phyloP scores from a whole-genome alignment of 202 grass and related monocot genomes.

The Digitaria exilis region DNA sequence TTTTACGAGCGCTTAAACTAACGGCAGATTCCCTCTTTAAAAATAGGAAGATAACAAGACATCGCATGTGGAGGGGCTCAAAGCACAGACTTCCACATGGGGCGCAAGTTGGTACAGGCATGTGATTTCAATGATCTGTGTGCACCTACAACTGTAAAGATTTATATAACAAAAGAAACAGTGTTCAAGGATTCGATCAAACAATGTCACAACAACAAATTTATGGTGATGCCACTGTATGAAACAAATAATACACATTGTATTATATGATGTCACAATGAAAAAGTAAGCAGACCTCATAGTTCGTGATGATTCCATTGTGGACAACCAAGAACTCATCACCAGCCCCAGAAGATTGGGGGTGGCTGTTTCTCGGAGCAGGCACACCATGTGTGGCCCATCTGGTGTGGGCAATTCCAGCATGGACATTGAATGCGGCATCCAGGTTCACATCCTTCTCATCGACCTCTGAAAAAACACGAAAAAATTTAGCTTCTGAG shows the following conservation, averaged over 20 bases:
- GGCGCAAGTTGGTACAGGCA: constrained; percentile 20
- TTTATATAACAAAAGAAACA: constrained; percentile 35
- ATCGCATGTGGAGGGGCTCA: constrained; percentile 23
- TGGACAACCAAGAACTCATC: constrained; percentile 96
- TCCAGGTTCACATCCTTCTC: constrained; percentile 82
- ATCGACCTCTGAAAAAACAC: constrained; percentile 65
- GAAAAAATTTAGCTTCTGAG: not conserved
- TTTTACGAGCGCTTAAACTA: not conserved
- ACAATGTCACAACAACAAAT: no score
- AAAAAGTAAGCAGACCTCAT: constrained; percentile 66
- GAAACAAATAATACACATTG: not conserved
- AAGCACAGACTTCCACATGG: constrained; percentile 6
- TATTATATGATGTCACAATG: not conserved
- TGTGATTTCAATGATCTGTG: constrained; percentile 29
- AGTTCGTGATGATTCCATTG: constrained; percentile 97
- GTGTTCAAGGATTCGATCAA: no score
- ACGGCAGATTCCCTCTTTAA: not conserved
- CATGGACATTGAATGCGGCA: constrained; percentile 70
- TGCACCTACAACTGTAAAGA: constrained; percentile 31
- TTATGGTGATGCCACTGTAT: no score
- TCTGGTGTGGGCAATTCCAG: constrained; percentile 91
- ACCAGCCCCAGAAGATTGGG: constrained; percentile 77
- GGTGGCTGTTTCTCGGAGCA: constrained; percentile 88
- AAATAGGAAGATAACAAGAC: not conserved
- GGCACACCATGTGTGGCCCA: constrained; percentile 96